Percentiles rank a stretch among this genome's conserved stretches.
These are phyloP conservation scores for Alternaria sp. DNA, from an alignment of 2,329 filamentous ascomycete genomes.

Conservation along the genomic window DNA sequence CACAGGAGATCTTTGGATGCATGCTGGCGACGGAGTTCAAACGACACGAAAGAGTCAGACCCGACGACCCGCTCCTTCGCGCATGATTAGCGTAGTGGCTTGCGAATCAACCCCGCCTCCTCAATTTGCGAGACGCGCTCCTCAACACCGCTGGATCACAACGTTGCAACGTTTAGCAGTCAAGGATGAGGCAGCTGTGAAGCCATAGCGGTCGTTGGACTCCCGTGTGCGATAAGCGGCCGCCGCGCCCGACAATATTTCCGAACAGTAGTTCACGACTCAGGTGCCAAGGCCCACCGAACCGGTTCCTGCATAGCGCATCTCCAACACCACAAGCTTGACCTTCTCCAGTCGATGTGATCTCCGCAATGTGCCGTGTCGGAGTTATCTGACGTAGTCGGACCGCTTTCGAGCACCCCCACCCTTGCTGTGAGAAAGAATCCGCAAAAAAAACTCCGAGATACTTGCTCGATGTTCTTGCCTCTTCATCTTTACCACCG, in stretches of 20 bases:
- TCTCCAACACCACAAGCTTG: slow-evolving; percentile 1
- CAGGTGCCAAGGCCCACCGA: slow-evolving; percentile 1
- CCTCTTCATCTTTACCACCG: neutral
- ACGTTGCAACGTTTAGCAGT: neutral
- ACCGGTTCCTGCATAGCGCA: slow-evolving; percentile 8
- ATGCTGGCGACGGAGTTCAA: neutral
- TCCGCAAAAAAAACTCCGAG: neutral
- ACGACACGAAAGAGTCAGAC: neutral
- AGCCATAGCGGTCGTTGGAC: neutral
- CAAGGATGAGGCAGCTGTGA: neutral
- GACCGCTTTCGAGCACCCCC: neutral
- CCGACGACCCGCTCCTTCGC: neutral
- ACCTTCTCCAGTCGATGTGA: neutral
- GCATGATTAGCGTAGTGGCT: slow-evolving; percentile 1
- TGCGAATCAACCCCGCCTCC: neutral
- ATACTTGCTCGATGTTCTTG: neutral
- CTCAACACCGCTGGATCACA: neutral
- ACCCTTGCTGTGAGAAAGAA: neutral
- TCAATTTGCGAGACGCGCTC: neutral
- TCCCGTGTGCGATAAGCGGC: neutral
- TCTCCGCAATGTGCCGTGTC: neutral
- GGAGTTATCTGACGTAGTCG: slow-evolving; percentile 1
- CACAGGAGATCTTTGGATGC: neutral
- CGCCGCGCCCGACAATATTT: neutral
- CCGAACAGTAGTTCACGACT: neutral